Evolutionary conservation across 2,329 filamentous ascomycete species (phyloP).

Genomic region (Colletotrichum zoysiae): DNA sequence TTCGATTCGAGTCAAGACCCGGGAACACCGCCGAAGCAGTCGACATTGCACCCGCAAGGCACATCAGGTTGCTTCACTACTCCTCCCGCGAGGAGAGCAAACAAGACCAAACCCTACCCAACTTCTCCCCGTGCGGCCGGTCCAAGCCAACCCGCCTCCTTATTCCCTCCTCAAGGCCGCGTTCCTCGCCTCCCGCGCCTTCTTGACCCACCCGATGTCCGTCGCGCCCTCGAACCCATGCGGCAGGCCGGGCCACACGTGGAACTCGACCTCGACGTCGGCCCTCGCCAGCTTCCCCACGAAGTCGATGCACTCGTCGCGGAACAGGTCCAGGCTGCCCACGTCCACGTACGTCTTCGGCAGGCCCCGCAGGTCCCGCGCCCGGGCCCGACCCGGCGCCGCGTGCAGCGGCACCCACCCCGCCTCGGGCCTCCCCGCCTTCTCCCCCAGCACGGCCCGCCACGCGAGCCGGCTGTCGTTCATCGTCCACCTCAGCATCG

Average conservation of each 20-base stretch:
- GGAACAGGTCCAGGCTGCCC: constrained; percentile 55
- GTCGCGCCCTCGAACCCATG: constrained; percentile 52
- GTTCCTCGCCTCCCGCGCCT: constrained; percentile 44
- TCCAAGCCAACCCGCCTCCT: not conserved
- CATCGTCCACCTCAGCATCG: constrained; percentile 42
- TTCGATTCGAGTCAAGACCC: too few relatives aligned
- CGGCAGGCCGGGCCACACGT: constrained; percentile 56
- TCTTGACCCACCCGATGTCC: constrained; percentile 41
- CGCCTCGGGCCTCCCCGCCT: constrained; percentile 39
- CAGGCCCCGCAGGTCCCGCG: constrained; percentile 46
- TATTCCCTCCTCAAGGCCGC: constrained; percentile 29
- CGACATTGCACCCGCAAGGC: not conserved
- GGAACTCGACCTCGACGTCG: constrained; percentile 54
- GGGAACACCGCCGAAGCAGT: not conserved
- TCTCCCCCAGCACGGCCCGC: constrained; percentile 43
- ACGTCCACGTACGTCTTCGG: constrained; percentile 56
- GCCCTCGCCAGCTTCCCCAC: constrained; percentile 49
- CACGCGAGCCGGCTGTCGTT: constrained; percentile 44
- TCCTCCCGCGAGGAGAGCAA: not conserved
- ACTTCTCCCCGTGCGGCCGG: not conserved
- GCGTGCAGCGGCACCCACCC: constrained; percentile 43
- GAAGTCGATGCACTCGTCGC: constrained; percentile 51
- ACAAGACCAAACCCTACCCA: not conserved
- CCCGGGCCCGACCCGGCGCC: constrained; percentile 45
- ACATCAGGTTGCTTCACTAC: too few relatives aligned